Percentiles rank a stretch among this genome's conserved stretches.
Conservation (phyloP, 768 basidiomycete genomes). For the Russula dissimulans region DNA sequence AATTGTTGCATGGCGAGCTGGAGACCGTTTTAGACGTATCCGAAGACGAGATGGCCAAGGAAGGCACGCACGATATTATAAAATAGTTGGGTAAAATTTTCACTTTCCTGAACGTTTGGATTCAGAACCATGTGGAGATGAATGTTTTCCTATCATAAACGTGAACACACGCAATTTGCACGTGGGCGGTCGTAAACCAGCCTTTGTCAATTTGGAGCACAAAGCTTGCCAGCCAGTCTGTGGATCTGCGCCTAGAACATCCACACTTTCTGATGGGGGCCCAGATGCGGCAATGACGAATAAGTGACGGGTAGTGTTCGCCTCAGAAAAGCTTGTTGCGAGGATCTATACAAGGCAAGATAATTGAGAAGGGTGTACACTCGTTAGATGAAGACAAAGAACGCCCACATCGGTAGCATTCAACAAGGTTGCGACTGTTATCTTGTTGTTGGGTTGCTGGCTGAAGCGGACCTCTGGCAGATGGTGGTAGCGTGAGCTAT, state of each 20-base stretch:
- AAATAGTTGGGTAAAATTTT: conserved; percentile 10
- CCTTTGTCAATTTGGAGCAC: conserved; percentile 12
- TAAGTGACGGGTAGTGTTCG: conserved; percentile 17
- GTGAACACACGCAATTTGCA: conserved; percentile 5
- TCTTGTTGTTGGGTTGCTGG: conserved; percentile 14
- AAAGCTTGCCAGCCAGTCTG: conserved; percentile 9
- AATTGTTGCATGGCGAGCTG: conserved; percentile 14
- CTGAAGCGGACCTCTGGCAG: conserved; percentile 19
- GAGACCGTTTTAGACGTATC: background rate
- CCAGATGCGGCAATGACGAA: conserved; percentile 18
- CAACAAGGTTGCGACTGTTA: conserved; percentile 16
- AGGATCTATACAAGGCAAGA: conserved; percentile 13
- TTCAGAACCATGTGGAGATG: conserved; percentile 21
- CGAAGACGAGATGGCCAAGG: background rate
- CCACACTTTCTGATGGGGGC: conserved; percentile 15
- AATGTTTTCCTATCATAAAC: conserved; percentile 17
- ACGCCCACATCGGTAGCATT: conserved; percentile 14
- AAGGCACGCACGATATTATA: conserved; percentile 14
- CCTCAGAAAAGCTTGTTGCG: conserved; percentile 1
- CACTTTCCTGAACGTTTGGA: conserved; percentile 2
- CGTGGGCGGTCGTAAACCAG: conserved; percentile 4
- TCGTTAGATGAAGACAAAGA: background rate
- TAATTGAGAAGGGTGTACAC: background rate
- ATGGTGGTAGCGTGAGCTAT: conserved; percentile 12
- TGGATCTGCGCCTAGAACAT: conserved; percentile 12